Conservation (phyloP, 2,329 filamentous ascomycete genomes). For the Tolypocladium nubicola region DNA sequence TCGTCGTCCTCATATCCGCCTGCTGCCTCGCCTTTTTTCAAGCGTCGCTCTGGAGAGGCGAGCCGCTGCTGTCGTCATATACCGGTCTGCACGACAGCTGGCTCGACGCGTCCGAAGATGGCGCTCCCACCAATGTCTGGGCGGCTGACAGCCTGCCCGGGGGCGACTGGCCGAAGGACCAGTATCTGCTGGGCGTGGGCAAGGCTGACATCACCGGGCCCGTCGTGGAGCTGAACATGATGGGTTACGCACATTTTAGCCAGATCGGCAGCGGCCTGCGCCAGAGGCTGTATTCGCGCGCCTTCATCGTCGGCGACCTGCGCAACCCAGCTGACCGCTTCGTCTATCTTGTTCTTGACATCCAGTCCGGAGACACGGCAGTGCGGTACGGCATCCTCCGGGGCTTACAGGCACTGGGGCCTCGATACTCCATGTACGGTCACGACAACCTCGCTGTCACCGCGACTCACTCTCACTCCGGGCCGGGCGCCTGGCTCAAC, state of each 20-base stretch:
- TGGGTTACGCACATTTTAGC: slow-evolving; percentile 72
- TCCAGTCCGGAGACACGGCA: slow-evolving; percentile 76
- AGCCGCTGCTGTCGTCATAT: slow-evolving; percentile 7
- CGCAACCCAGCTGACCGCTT: slow-evolving; percentile 59
- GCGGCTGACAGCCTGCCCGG: slow-evolving; percentile 5
- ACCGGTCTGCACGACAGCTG: slow-evolving; percentile 1
- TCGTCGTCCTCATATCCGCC: slow-evolving; percentile 6
- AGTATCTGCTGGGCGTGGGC: slow-evolving; percentile 40
- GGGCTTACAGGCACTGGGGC: slow-evolving; percentile 55
- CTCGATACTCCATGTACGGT: slow-evolving; percentile 59
- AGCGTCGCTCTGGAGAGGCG: slow-evolving; percentile 6
- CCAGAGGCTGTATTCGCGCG: slow-evolving; percentile 74
- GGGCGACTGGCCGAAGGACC: slow-evolving; percentile 6
- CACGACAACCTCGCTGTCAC: slow-evolving; percentile 79
- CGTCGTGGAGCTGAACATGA: slow-evolving; percentile 81
- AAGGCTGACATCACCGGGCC: slow-evolving; percentile 53
- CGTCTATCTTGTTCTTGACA: slow-evolving; percentile 80
- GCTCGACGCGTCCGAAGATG: neutral
- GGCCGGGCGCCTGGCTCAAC: slow-evolving; percentile 85
- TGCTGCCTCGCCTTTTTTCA: slow-evolving; percentile 7
- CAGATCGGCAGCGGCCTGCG: slow-evolving; percentile 77
- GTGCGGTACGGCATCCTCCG: slow-evolving; percentile 74
- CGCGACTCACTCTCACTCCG: slow-evolving; percentile 83
- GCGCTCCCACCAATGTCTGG: slow-evolving; percentile 5
- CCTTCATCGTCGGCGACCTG: slow-evolving; percentile 72